Evolutionary conservation across 352 stramenopile genomes (phyloP), one percentile per base, ranked within the genome.

Genomic region (Phytophthora pistaciae): DNA sequence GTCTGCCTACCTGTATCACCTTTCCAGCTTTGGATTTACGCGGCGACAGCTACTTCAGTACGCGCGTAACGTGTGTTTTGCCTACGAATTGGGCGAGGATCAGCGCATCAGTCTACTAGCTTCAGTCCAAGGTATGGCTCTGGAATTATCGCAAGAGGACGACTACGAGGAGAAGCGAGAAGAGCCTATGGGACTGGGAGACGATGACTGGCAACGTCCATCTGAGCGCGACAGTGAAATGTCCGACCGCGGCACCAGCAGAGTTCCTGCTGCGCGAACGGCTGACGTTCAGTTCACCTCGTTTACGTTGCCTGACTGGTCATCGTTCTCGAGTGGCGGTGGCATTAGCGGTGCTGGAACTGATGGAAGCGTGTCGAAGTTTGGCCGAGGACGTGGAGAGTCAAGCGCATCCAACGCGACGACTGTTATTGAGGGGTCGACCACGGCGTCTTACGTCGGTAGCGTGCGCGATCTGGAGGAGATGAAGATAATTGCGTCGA

Each of bases 11-110:
- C 49, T 94, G 16, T 92, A 92, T 70, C 90, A 94, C 68, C 78
- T 96, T 27, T 79, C 83, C 40, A 87, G 84, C 42, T 93, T 93
- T 68, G 84, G 84, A 1, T 92, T 92, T 59, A 77, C 85, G 50
- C 68, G 78, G 5, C 76, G 78, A 27, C 85, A 94, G 62, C 82
- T 96, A 53, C 73, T 82, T 57, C 87, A 94, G 64, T 96, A 88
- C 46, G 85, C 86, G 7, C 73, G 88, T 44, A 91, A 91, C 62
- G 85, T 93, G 25, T 89, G 84, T 38, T 94, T 91, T 66, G 87
- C 89, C 1, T 96, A 94, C 62, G 89, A 96, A 68, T 57, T 96
- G 25, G 79, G 75, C 3, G 89, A 96, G 44, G 87, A 96, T 21
- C 89, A 96, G 55, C 85, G 89, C 50, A 92, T 96, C 14, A 72